phyloP scores from a whole-genome alignment of 169 alveolate genomes.

The Cryptosporidium muris region DNA sequence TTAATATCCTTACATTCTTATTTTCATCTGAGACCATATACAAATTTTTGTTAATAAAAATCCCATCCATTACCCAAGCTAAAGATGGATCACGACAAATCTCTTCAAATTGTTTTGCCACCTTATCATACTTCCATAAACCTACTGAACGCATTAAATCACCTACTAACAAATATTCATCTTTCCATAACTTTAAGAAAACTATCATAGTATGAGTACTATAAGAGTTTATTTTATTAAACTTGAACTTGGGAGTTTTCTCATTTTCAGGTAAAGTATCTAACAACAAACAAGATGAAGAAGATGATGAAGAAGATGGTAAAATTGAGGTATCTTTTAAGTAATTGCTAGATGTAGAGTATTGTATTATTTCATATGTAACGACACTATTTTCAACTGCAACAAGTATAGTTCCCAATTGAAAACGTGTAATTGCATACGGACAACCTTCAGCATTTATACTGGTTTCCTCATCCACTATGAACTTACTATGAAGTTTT shows the following conservation, averaged over 20 bases:
- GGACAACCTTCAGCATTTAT: slow-evolving; percentile 43
- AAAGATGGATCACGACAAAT: slow-evolving; percentile 41
- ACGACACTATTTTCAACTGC: slow-evolving; percentile 44
- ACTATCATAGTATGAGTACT: slow-evolving; percentile 69
- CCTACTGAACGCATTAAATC: slow-evolving; percentile 71
- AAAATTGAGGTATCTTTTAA: neutral
- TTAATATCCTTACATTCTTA: slow-evolving; percentile 37
- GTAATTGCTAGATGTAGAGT: neutral
- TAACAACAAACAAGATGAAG: slow-evolving; percentile 11
- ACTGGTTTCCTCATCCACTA: slow-evolving; percentile 6
- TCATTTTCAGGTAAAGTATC: slow-evolving; percentile 2
- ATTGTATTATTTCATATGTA: neutral
- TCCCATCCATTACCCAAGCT: slow-evolving; percentile 66
- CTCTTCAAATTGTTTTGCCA: slow-evolving; percentile 43
- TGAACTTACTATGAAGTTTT: neutral
- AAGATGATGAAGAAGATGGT: slow-evolving; percentile 8
- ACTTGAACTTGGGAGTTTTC: too few relatives aligned
- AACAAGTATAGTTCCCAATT: slow-evolving; percentile 12
- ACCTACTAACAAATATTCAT: slow-evolving; percentile 46
- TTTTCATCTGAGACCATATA: slow-evolving; percentile 58
- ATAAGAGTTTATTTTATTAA: neutral
- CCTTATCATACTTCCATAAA: slow-evolving; percentile 51
- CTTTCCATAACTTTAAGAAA: slow-evolving; percentile 34
- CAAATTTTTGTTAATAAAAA: slow-evolving; percentile 33
- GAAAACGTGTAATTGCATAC: slow-evolving; percentile 35